Evolutionary conservation across 768 basidiomycete species (phyloP).

Genomic region (Lanmaoa pseudosensibilis): DNA sequence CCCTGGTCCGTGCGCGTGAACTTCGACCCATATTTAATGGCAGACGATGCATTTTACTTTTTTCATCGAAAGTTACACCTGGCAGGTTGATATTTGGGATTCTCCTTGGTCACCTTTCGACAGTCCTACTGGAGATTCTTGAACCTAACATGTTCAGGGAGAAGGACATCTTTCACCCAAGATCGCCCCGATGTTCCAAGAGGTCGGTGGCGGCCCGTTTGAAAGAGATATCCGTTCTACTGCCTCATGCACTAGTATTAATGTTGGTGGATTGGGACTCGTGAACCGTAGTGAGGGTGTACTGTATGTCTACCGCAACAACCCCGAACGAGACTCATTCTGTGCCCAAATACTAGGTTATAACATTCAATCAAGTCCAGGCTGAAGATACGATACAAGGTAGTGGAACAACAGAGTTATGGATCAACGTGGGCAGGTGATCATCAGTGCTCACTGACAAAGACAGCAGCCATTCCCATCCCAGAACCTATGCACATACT

Average conservation of each 20-base stretch:
- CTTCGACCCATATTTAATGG: constrained; percentile 7
- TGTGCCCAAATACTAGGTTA: background rate
- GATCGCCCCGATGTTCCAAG: constrained; percentile 51
- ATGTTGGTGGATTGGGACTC: background rate
- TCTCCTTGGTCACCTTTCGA: constrained; percentile 28
- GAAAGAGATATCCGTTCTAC: constrained; percentile 42
- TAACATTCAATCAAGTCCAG: background rate
- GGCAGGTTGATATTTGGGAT: constrained; percentile 72
- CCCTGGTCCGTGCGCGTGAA: constrained; percentile 56
- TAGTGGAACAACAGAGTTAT: background rate
- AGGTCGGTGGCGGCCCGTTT: constrained; percentile 67
- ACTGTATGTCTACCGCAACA: background rate
- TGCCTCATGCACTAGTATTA: too few species aligned
- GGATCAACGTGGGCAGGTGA: background rate
- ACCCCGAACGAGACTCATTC: background rate
- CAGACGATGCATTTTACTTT: background rate
- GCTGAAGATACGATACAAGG: background rate
- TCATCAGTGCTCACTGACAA: constrained; percentile 76
- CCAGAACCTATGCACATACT: constrained; percentile 91
- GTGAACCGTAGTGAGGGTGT: background rate
- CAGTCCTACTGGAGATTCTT: constrained; percentile 46
- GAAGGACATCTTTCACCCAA: constrained; percentile 62
- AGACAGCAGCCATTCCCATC: constrained; percentile 89
- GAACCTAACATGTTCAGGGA: constrained; percentile 57
- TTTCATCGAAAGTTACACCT: constrained; percentile 72